Percentiles rank a stretch among this genome's conserved stretches.
Evolutionary conservation across 305 asterid species (phyloP).

Genomic region (Lippia alba): DNA sequence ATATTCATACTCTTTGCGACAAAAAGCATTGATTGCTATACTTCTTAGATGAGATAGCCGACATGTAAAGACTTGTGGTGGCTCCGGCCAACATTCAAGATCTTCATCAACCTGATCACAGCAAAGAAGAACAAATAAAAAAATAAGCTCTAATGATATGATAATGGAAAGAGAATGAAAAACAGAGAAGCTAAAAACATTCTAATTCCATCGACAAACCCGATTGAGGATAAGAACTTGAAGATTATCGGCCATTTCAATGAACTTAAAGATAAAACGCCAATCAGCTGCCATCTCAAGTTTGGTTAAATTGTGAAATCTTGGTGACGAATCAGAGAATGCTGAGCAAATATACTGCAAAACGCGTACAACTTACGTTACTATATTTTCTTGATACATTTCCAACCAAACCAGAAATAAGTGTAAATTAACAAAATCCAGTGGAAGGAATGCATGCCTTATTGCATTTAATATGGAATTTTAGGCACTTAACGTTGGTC

Average conservation of each 20-base stretch:
- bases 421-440: too few species aligned
- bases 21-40: neutral
- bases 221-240: neutral
- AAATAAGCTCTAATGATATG: neutral
- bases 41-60: neutral
- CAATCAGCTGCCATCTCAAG: constrained; percentile 15
- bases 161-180: neutral
- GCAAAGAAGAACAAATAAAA: neutral
- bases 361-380: too few species aligned
- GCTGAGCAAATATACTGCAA: neutral
- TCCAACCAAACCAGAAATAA: too few species aligned
- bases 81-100: neutral
- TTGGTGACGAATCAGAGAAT: neutral
- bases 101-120: constrained; percentile 4
- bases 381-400: too few species aligned
- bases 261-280: constrained; percentile 8
- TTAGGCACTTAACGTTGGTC: neutral
- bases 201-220: neutral
- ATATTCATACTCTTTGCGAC: neutral
- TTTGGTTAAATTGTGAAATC: constrained; percentile 21
- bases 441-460: too few species aligned
- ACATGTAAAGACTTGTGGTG: neutral
- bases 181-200: neutral
- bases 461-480: neutral
- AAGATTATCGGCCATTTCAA: constrained; percentile 28